phyloP scores from a whole-genome alignment of 257 asterid species.

The Solanum appendiculatum region DNA sequence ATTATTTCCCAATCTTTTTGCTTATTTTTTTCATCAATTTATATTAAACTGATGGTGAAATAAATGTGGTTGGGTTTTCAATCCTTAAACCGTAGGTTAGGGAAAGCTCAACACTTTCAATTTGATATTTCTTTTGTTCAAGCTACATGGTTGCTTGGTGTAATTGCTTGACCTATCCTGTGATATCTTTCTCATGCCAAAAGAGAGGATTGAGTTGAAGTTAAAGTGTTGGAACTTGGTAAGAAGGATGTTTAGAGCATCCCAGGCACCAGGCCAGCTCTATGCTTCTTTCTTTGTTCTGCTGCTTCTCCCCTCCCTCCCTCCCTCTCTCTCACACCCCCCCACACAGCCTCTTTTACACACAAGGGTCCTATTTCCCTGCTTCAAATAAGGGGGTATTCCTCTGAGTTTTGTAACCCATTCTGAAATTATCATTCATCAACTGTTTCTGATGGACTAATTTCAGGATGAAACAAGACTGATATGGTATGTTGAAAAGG shows the following conservation, averaged over 20 bases:
- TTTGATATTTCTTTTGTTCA: neutral
- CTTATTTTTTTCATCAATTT: neutral
- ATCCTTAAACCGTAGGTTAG: neutral
- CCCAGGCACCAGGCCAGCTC: neutral
- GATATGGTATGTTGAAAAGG: slow-evolving; percentile 54
- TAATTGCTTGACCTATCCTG: neutral
- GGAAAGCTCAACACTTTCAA: neutral
- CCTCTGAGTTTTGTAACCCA: neutral
- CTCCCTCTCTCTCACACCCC: neutral
- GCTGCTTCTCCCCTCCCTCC: neutral
- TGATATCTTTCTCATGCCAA: neutral
- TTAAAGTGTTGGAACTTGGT: neutral
- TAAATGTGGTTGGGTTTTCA: neutral
- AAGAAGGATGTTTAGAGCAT: neutral
- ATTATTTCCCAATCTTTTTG: neutral
- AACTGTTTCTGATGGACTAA: neutral
- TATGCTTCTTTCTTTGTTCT: neutral
- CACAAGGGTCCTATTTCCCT: neutral
- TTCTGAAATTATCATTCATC: neutral
- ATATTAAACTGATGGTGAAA: neutral
- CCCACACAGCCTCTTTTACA: neutral
- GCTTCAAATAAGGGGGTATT: neutral
- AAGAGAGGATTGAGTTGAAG: neutral
- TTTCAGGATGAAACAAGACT: slow-evolving; percentile 59
- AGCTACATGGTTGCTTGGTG: neutral